phyloP scores from a whole-genome alignment of 2,329 filamentous ascomycete species.

The Alternaria conjuncta region DNA sequence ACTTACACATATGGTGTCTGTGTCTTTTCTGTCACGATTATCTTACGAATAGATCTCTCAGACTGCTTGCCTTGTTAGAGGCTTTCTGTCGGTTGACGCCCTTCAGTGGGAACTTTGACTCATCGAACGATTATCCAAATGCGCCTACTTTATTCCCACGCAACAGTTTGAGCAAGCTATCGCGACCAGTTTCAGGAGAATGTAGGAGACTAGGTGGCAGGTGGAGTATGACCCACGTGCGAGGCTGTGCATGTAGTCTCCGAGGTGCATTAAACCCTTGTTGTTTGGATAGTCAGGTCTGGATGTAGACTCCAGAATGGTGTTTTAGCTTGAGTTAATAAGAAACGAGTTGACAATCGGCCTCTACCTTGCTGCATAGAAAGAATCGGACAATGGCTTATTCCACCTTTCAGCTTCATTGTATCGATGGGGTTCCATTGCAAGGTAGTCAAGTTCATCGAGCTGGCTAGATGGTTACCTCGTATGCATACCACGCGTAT shows the following conservation, averaged over 20 bases:
- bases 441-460: neutral
- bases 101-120: neutral
- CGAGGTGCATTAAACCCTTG: neutral
- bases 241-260: neutral
- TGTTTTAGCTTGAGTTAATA: neutral
- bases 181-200: neutral
- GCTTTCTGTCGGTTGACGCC: neutral
- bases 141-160: neutral
- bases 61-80: conserved; percentile 7
- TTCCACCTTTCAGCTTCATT: neutral
- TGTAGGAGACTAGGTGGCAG: neutral
- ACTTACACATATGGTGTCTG: neutral
- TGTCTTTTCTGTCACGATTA: conserved; percentile 11
- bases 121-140: neutral
- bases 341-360: neutral
- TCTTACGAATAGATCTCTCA: conserved; percentile 12
- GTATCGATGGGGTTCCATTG: neutral
- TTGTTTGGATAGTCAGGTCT: neutral
- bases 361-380: neutral
- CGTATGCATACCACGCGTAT: neutral
- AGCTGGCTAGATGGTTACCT: neutral
- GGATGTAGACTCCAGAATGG: neutral
- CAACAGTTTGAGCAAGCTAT: neutral
- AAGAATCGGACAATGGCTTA: neutral
- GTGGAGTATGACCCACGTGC: neutral